Base-by-base conservation (phyloP, 306 rosid genomes). In the Pueraria montana region DNA sequence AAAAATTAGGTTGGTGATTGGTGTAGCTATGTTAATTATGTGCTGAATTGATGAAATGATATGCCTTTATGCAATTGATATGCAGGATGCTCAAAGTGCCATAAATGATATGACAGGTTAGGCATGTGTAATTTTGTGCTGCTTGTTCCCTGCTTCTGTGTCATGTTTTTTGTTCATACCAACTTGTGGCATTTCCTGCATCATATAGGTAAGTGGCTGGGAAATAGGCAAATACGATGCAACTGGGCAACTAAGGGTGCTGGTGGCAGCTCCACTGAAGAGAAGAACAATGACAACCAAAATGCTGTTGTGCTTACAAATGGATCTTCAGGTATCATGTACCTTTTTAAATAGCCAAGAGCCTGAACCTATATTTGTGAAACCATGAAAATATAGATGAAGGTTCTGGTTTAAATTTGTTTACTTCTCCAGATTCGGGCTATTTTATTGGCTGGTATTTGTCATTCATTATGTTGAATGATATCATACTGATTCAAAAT, bases 201-300 rank as follows among this genome's bases (percentile, higher is more conserved):
- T 74, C 62, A 21, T 78, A 59, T 21, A 89, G 92, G 91, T 65
- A 89, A 89, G 83, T 89, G 92, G 92, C 88, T 89, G 72, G 92
- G 92, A 56, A 89, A 87, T 81, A 89, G 92, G 82, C 90, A 89
- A 82, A 89, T 89, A 83, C 71, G 92, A 58, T 89, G 90, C 88
- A 89, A 89, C 74, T 87, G 92, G 92, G 92, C 90, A 64, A 85
- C 92, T 32, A 89, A 89, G 85, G 90, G 92, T 48, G 88, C 89
- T 83, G 83, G 88, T 83, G 56, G 68, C 21, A 87, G 87, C 82
- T 62, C 88, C 48, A 87, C 4, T 72, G 92, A 89, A 68, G 92
- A 89, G 70, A 88, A 83, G 76, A 87, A 49, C 82, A 85, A 64
- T 81, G 92, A 89, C 81, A 85, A 7, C 77, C 90, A 89, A 87